Conservation (phyloP, 805 yeast genomes). For the Candida palmyrensis region DNA sequence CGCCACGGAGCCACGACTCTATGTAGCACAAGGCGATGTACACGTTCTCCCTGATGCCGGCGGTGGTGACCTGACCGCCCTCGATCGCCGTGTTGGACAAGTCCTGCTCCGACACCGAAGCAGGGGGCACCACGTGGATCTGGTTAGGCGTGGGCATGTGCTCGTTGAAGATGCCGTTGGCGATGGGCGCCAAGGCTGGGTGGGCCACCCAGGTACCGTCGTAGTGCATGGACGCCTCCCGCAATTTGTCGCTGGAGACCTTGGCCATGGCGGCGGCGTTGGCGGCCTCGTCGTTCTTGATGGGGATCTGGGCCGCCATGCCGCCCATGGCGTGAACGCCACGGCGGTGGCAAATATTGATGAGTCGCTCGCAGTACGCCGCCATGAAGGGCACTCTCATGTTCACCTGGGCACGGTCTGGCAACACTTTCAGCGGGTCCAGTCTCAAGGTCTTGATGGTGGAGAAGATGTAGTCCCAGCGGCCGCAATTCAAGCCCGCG, state of each 20-base stretch:
- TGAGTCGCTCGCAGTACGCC: slow-evolving; percentile 67
- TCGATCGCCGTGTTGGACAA: slow-evolving; percentile 13
- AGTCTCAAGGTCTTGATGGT: slow-evolving; percentile 73
- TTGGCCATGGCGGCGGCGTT: slow-evolving; percentile 66
- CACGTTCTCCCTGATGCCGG: slow-evolving; percentile 16
- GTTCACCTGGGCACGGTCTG: slow-evolving; percentile 76
- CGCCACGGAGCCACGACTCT: slow-evolving; percentile 17
- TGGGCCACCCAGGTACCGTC: slow-evolving; percentile 22
- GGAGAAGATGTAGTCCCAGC: slow-evolving; percentile 86
- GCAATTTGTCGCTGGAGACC: slow-evolving; percentile 60
- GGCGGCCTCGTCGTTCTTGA: slow-evolving; percentile 60
- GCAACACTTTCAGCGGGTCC: slow-evolving; percentile 60
- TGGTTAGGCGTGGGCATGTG: slow-evolving; percentile 20
- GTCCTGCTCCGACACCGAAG: slow-evolving; percentile 10
- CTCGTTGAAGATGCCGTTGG: slow-evolving; percentile 13
- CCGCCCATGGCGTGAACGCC: slow-evolving; percentile 88
- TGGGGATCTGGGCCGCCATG: slow-evolving; percentile 86
- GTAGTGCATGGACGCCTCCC: slow-evolving; percentile 17
- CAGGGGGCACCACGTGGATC: slow-evolving; percentile 11
- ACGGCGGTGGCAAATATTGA: slow-evolving; percentile 69
- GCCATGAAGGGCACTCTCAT: slow-evolving; percentile 82
- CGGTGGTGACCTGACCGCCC: slow-evolving; percentile 10
- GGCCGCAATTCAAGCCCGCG: slow-evolving; percentile 79
- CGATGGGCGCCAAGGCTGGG: slow-evolving; percentile 16
- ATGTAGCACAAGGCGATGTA: slow-evolving; percentile 16